A percentile compares a stretch with the other conserved stretches of the same genome.
Evolutionary conservation across 164 flowering plant genomes (phyloP).

Genomic region (Protea cynaroides): DNA sequence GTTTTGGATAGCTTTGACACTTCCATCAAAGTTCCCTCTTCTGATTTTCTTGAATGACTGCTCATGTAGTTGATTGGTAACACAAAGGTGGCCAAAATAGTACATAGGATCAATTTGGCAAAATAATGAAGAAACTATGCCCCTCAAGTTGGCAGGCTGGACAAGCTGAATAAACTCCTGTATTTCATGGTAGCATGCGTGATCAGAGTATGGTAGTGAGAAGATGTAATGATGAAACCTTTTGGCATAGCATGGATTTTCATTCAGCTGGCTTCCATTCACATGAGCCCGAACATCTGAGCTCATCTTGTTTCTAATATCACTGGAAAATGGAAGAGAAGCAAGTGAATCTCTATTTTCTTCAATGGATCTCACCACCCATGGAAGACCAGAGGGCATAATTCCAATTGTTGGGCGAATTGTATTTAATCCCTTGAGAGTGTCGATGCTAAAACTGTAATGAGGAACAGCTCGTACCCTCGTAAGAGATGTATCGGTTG

Average conservation of each 20-base stretch:
- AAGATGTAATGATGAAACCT: conserved; percentile 45
- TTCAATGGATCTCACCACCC: conserved; percentile 34
- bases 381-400: conserved; percentile 93
- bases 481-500: conserved; percentile 66
- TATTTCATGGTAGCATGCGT: conserved; percentile 70
- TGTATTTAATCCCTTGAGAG: conserved; percentile 55
- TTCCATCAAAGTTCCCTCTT: conserved; percentile 17
- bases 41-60: conserved; percentile 17
- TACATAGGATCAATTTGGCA: conserved; percentile 58
- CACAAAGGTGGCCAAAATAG: conserved; percentile 49
- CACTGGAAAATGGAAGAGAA: conserved; percentile 20
- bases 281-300: conserved; percentile 3
- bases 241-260: conserved; percentile 16
- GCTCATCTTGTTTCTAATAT: conserved; percentile 8
- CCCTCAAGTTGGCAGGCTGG: conserved; percentile 52
- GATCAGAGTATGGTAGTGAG: conserved; percentile 75
- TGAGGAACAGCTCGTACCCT: conserved; percentile 89
- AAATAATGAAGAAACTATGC: conserved; percentile 64
- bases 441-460: conserved; percentile 65
- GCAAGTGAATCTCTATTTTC: conserved; percentile 24
- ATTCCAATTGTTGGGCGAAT: conserved; percentile 79
- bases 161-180: conserved; percentile 57
- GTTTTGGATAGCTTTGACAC: conserved; percentile 10
- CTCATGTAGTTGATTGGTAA: conserved; percentile 24
- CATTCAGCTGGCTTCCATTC: conserved; percentile 11